These are phyloP conservation scores for Candida nonsorbophila DNA, from an alignment of 805 yeast species.

Conservation along the genomic window DNA sequence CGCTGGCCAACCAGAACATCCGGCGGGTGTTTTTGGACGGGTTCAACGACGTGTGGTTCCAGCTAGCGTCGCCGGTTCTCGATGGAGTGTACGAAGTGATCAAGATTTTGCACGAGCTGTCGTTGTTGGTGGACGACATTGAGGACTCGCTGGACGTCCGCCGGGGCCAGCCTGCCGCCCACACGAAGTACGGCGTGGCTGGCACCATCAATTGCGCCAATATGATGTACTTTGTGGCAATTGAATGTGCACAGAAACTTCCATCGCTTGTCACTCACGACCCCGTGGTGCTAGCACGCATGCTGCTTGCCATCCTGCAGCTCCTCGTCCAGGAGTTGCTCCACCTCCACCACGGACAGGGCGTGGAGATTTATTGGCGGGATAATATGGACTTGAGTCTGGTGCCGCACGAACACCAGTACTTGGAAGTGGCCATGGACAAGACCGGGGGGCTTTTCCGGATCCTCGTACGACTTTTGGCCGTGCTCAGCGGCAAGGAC, in stretches of 20 bases:
- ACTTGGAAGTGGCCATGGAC: constrained; percentile 75
- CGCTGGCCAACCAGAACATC: constrained; percentile 27
- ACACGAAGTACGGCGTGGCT: constrained; percentile 69
- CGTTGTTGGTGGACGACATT: constrained; percentile 68
- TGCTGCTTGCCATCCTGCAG: constrained; percentile 17
- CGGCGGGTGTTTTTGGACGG: constrained; percentile 25
- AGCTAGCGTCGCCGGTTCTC: constrained; percentile 18
- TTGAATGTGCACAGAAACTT: constrained; percentile 38
- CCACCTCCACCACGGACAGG: constrained; percentile 85
- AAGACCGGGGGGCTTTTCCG: constrained; percentile 87
- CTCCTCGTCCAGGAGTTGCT: constrained; percentile 69
- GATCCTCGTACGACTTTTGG: constrained; percentile 64
- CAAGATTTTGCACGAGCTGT: constrained; percentile 29
- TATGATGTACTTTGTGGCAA: constrained; percentile 72
- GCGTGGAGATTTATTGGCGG: constrained; percentile 85
- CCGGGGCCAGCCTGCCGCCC: constrained; percentile 78
- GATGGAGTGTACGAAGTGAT: constrained; percentile 22
- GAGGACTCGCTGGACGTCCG: constrained; percentile 73
- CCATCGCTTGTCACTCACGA: constrained; percentile 10
- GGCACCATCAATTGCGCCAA: constrained; percentile 80
- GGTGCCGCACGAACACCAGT: constrained; percentile 37
- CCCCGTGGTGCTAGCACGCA: neutral
- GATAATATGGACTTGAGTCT: constrained; percentile 5
- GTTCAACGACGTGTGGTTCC: constrained; percentile 27
- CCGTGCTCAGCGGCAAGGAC: too few relatives aligned